Conservation (phyloP, 164 flowering plant species). For the Piper betle region DNA sequence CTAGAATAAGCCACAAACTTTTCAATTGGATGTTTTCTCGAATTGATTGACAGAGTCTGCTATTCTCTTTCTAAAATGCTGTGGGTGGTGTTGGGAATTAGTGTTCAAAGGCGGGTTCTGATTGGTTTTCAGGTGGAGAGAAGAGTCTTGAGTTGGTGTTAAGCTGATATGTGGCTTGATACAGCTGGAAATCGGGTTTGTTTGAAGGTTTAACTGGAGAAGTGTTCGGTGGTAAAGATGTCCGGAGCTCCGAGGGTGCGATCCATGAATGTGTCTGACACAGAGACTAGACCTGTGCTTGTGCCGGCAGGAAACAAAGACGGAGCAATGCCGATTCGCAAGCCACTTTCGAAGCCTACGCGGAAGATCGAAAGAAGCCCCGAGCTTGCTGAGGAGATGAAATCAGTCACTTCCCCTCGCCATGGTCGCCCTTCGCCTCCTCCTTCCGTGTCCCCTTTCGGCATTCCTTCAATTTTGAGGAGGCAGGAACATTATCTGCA, state of each 20-base stretch:
- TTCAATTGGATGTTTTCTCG: too few relatives aligned
- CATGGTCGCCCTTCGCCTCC: slow-evolving; percentile 13
- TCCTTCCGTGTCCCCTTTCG: slow-evolving; percentile 2
- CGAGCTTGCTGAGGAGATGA: slow-evolving; percentile 17
- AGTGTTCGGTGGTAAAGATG: too few relatives aligned
- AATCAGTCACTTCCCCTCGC: slow-evolving; percentile 12
- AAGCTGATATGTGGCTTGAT: too few relatives aligned
- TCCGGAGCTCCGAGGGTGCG: slow-evolving; percentile 52
- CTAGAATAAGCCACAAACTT: too few relatives aligned
- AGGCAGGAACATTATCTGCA: slow-evolving; percentile 22
- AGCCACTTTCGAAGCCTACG: slow-evolving; percentile 29
- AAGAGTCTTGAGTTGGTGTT: too few relatives aligned
- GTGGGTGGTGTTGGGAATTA: too few relatives aligned
- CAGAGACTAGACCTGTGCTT: slow-evolving; percentile 39
- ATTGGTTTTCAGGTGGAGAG: too few relatives aligned
- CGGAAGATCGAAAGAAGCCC: slow-evolving; percentile 29
- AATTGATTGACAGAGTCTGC: too few relatives aligned
- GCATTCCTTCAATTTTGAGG: slow-evolving; percentile 21
- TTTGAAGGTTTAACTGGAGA: too few relatives aligned
- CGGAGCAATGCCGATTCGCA: slow-evolving; percentile 22
- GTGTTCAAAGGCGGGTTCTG: too few relatives aligned
- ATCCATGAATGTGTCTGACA: slow-evolving; percentile 53
- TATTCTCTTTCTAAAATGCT: too few relatives aligned
- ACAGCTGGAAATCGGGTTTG: too few relatives aligned
- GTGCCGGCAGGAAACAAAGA: slow-evolving; percentile 51